Evolutionary conservation across 768 basidiomycete genomes (phyloP), one percentile per base, ranked within the genome.

Genomic region (Rhizopogon sp.): DNA sequence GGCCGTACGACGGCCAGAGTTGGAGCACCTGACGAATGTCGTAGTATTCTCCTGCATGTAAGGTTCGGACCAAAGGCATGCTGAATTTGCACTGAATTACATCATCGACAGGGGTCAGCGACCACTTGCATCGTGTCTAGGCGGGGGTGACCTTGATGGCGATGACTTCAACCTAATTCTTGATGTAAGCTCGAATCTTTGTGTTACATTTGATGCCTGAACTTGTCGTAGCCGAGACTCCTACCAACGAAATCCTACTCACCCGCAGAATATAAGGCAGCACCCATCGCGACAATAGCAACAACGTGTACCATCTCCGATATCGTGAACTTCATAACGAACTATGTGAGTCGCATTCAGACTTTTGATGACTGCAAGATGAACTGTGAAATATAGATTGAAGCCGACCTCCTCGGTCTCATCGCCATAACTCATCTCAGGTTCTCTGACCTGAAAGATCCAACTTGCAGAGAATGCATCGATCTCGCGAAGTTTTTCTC

Each of bases 91-190:
- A 25, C 2, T 25, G 25, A 37, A 13, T 25, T n/a, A 25, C 2
- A 16, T 37, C 3, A 1, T 37, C 14, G 1, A 25, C 47, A 49
- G 47, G 20, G 87, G 85, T 6, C 52, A 65, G 14, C 76, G 86
- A 16, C 84, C 87, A 0, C 61, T 88, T 14, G 79, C 84, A 0
- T 82, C 83, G 3, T 83, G 73, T 55, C 73, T 86, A 0, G 85
- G 85, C 3, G 87, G 87, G 1, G 87, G 86, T 0, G 87, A 88
- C 62, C 70, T 87, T 9, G 87, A 89, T 62, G 86, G 85, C 22
- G 84, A 86, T 54, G 65, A 72, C 9, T 85, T 82, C 56, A 82
- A 82, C 54, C 57, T 84, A 0, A 74, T 82, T 37, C 77, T 78
- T 3, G 54, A 55, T 35, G 68, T 5, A 57, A 67, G 20, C 63